Evolutionary conservation across 768 basidiomycete genomes (phyloP).

Genomic region (Crepidotus variabilis): DNA sequence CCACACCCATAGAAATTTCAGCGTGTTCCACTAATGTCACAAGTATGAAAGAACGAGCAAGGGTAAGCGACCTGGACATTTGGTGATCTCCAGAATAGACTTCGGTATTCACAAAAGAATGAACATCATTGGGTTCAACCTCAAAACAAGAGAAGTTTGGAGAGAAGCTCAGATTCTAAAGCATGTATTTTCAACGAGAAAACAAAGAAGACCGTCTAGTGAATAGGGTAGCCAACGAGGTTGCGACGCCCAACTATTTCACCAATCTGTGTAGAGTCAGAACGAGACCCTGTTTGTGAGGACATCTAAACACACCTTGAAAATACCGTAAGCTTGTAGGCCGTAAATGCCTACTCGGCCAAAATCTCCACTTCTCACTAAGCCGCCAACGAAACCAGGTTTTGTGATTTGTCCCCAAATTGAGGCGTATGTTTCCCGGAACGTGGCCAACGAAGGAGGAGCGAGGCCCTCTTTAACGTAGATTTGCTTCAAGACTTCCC

Average conservation of each 20-base stretch:
- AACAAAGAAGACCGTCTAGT: slow-evolving; percentile 11
- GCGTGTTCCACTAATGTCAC: no score
- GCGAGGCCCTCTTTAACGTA: slow-evolving; percentile 69
- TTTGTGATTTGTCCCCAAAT: slow-evolving; percentile 61
- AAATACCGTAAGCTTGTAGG: slow-evolving; percentile 86
- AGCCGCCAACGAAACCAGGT: slow-evolving; percentile 56
- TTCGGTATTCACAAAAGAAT: no score
- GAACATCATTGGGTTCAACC: no score
- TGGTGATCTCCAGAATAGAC: no score
- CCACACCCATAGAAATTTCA: no score
- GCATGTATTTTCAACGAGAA: no score
- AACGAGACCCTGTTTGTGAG: neutral
- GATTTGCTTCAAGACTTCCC: slow-evolving; percentile 73
- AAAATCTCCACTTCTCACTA: slow-evolving; percentile 62
- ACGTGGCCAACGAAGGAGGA: slow-evolving; percentile 58
- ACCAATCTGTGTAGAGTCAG: slow-evolving; percentile 53
- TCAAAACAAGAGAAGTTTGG: no score
- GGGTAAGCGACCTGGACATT: no score
- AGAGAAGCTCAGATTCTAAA: no score
- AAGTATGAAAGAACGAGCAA: no score
- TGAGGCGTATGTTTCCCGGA: slow-evolving; percentile 58
- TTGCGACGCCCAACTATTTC: slow-evolving; percentile 83
- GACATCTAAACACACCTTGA: slow-evolving; percentile 53
- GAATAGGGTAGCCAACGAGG: slow-evolving; percentile 73
- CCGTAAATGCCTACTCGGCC: slow-evolving; percentile 69